Percentiles rank a stretch among this genome's conserved stretches.
Evolutionary conservation across 306 rosid species (phyloP).

Genomic region (Vicia villosa): DNA sequence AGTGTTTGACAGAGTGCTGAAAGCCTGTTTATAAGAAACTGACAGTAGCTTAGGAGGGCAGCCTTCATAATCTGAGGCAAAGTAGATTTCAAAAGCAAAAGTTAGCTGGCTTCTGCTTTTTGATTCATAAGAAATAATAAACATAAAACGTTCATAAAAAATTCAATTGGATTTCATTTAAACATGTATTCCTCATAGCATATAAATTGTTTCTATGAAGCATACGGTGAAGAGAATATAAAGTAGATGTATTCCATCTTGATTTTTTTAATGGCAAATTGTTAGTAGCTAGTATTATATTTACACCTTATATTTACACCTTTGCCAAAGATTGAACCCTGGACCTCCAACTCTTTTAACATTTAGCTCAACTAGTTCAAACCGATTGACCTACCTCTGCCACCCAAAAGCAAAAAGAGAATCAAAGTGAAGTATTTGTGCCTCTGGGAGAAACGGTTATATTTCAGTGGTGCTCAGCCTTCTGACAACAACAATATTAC

Average conservation of each 20-base stretch:
- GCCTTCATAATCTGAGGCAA: neutral
- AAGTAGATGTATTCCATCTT: too few species aligned
- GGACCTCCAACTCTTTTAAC: too few species aligned
- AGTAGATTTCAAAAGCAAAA: neutral
- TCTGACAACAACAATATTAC: conserved; percentile 1
- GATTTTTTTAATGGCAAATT: too few species aligned
- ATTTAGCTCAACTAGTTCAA: too few species aligned
- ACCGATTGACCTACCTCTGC: too few species aligned
- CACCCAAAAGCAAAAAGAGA: neutral
- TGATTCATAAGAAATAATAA: neutral
- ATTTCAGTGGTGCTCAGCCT: neutral
- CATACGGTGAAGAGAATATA: too few species aligned
- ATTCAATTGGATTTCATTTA: neutral
- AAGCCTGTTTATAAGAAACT: conserved; percentile 2
- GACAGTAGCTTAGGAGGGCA: neutral
- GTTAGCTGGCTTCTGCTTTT: conserved; percentile 14
- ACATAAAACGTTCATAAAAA: neutral
- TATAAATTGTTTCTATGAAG: neutral
- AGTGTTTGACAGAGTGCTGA: neutral
- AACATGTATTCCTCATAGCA: neutral
- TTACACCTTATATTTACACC: too few species aligned
- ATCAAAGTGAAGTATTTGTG: neutral
- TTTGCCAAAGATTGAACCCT: too few species aligned
- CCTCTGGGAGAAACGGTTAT: neutral
- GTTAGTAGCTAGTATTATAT: too few species aligned